These are phyloP conservation scores for Candida boidinii DNA, from an alignment of 805 yeast genomes.

Conservation along the genomic window DNA sequence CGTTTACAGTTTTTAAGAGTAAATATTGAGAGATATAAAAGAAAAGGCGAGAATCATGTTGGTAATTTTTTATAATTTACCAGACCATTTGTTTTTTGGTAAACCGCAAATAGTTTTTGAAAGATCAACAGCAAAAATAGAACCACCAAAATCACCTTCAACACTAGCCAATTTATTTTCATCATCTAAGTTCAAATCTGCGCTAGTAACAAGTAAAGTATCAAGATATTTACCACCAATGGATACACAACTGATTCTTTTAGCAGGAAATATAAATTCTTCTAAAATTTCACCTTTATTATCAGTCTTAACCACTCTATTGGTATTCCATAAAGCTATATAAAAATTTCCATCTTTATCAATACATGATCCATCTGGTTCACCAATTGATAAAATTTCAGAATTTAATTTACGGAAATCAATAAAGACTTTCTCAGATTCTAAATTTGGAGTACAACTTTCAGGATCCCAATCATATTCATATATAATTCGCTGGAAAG, in stretches of 20 bases:
- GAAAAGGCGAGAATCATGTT: constrained; percentile 8
- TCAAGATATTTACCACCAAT: constrained; percentile 53
- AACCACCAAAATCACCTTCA: constrained; percentile 48
- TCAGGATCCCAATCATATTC: constrained; percentile 33
- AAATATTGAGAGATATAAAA: constrained; percentile 10
- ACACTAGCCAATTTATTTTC: constrained; percentile 18
- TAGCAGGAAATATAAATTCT: constrained; percentile 48
- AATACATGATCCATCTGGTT: constrained; percentile 76
- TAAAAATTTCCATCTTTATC: constrained; percentile 47
- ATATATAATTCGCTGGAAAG: constrained; percentile 38
- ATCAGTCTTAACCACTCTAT: constrained; percentile 45
- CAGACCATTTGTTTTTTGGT: constrained; percentile 6
- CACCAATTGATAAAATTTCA: constrained; percentile 31
- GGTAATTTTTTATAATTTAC: too few relatives aligned
- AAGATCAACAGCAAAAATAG: constrained; percentile 42
- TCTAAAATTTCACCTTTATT: constrained; percentile 41
- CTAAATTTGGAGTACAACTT: constrained; percentile 21
- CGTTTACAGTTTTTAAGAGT: not conserved
- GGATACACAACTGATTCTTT: constrained; percentile 56
- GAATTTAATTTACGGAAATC: constrained; percentile 17
- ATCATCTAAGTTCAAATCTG: constrained; percentile 39
- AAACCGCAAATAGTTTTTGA: too few relatives aligned
- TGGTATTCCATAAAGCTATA: constrained; percentile 60
- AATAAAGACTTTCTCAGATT: constrained; percentile 31
- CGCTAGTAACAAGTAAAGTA: constrained; percentile 63